Evolutionary conservation across 192 early-diverging fungal species (phyloP).

Genomic region (Coemansia sp.): DNA sequence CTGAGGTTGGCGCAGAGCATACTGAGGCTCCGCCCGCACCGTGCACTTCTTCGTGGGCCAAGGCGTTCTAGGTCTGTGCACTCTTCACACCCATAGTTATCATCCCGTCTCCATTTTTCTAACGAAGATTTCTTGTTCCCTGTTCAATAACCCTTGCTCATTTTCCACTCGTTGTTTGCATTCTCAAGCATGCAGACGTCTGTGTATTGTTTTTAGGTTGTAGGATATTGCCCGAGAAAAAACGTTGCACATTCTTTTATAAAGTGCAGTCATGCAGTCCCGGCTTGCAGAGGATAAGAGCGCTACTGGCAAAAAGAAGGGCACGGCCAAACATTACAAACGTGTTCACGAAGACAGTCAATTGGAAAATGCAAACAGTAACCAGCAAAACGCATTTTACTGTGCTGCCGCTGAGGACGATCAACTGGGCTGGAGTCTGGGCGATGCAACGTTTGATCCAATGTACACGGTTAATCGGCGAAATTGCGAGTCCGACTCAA

Average conservation of each 20-base stretch:
- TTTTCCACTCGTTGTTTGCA: no score
- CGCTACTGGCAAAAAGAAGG: constrained; percentile 14
- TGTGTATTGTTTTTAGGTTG: no score
- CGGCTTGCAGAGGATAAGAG: constrained; percentile 1
- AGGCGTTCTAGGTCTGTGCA: no score
- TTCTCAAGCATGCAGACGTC: no score
- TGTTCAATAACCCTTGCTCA: no score
- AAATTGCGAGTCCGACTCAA: constrained; percentile 23
- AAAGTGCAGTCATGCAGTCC: constrained; percentile 2
- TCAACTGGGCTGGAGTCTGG: constrained; percentile 30
- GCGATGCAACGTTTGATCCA: constrained; percentile 26
- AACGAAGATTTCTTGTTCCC: no score
- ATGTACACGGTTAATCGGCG: constrained; percentile 47
- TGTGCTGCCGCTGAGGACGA: constrained; percentile 39
- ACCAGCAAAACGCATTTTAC: constrained; percentile 3
- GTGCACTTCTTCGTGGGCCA: constrained; percentile 24
- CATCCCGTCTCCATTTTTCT: no score
- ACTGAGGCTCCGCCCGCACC: constrained; percentile 7
- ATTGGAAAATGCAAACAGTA: background rate
- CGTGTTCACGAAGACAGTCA: constrained; percentile 24
- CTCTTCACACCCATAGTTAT: no score
- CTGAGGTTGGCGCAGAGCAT: constrained; percentile 5
- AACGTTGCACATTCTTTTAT: no score
- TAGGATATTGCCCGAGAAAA: no score
- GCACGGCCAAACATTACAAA: constrained; percentile 23